These are phyloP conservation scores for Darksidea phi DNA, from an alignment of 495 filamentous ascomycete species.

Conservation along the genomic window DNA sequence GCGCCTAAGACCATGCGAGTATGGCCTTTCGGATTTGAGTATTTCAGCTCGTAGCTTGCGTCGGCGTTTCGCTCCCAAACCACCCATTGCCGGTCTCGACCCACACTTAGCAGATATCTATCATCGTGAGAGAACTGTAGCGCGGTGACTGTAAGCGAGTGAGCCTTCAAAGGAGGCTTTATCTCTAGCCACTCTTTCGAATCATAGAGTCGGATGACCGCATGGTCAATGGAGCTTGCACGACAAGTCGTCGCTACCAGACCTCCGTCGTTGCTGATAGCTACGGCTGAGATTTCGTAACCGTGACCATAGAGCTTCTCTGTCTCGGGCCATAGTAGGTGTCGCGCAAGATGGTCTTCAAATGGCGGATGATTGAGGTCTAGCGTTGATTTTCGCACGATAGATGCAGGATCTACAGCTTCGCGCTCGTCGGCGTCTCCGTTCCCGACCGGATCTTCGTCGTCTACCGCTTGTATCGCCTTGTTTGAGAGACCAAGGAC, in stretches of 20 bases:
- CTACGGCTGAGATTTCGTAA: slow-evolving; percentile 92
- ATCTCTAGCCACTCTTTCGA: slow-evolving; percentile 83
- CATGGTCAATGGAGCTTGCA: slow-evolving; percentile 88
- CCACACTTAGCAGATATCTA: slow-evolving; percentile 75
- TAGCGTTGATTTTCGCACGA: slow-evolving; percentile 47
- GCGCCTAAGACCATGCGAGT: slow-evolving; percentile 84
- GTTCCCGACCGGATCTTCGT: slow-evolving; percentile 45
- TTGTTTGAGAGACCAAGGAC: slow-evolving; percentile 97
- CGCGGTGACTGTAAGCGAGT: slow-evolving; percentile 79
- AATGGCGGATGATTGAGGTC: slow-evolving; percentile 69
- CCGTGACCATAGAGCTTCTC: slow-evolving; percentile 99
- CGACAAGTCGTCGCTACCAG: slow-evolving; percentile 91
- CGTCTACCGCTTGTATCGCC: slow-evolving; percentile 64
- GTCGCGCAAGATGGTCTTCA: slow-evolving; percentile 83
- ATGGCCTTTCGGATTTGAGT: slow-evolving; percentile 79
- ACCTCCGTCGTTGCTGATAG: slow-evolving; percentile 68
- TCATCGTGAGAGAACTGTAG: slow-evolving; percentile 78
- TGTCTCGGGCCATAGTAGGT: slow-evolving; percentile 91
- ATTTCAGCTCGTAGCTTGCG: slow-evolving; percentile 52
- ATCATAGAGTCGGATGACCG: slow-evolving; percentile 88
- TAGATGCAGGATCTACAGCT: slow-evolving; percentile 34
- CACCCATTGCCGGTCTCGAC: slow-evolving; percentile 86
- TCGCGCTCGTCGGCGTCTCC: slow-evolving; percentile 33
- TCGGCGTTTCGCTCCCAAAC: slow-evolving; percentile 60
- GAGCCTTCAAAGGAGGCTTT: slow-evolving; percentile 73